Evolutionary conservation across 257 asterid species (phyloP), one percentile per base, ranked within the genome.

Genomic region (Ilex aquifolium): DNA sequence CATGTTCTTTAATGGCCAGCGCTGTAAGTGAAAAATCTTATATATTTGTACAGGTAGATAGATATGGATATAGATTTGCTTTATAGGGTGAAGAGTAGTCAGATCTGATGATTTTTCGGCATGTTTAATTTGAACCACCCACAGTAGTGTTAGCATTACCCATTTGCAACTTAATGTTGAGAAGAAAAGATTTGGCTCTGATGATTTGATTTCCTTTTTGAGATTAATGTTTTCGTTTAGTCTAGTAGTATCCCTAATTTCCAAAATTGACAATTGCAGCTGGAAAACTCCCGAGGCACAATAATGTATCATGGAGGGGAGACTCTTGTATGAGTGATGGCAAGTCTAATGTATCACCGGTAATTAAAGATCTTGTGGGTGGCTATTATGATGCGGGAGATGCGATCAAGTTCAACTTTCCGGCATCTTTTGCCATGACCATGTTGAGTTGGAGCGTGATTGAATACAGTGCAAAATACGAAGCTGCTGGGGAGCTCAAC

Each of bases 401-500:
- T 74, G 98, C 98, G 8, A 92, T 92, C 61, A 92, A 92, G 77
- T 92, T 86, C 73, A 79, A 88, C 56, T 92, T 92, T 63, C 98
- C 98, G 6, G 82, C 77, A 63, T 75, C 98, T 49, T 92, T 85
- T 72, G 95, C 98, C 59, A 87, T 92, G 95, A 88, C 98, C 13
- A 82, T 92, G 95, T 72, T 92, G 80, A 92, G 98, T 69, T 92
- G 98, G 98, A 92, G 98, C 63, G 98, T 92, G 76, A 83, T 92
- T 0, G 98, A 92, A 63, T 92, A 92, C 69, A 86, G 87, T 56
- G 91, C 75, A 8, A 92, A 88, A 70, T 92, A 70, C 60, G 98
- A 92, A 71, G 88, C 95, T 56, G 95, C 95, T 13, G 98, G 97
- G 57, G 98, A 92, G 84, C 95, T 92, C 31, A 68, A 65, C 77